phyloP scores from a whole-genome alignment of 2,329 filamentous ascomycete genomes.

The Simplicillium aogashimaense region DNA sequence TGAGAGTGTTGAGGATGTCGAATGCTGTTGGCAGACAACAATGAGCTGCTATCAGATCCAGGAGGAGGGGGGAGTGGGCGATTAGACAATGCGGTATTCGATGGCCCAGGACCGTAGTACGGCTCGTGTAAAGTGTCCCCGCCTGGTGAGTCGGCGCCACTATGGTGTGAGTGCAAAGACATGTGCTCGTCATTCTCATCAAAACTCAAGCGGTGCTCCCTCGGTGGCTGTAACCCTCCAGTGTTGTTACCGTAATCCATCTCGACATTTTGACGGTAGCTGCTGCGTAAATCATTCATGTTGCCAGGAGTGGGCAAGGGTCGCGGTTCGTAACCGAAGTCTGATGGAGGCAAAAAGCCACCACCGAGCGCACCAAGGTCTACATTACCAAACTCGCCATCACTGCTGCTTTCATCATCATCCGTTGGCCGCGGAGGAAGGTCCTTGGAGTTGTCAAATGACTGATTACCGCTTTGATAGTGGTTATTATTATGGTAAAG shows the following conservation, averaged over 20 bases:
- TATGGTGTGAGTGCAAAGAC: constrained; percentile 45
- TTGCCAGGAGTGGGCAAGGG: constrained; percentile 35
- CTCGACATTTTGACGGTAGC: constrained; percentile 43
- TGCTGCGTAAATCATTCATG: constrained; percentile 14
- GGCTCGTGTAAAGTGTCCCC: constrained; percentile 77
- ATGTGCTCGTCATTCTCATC: constrained; percentile 82
- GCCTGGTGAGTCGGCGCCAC: constrained; percentile 53
- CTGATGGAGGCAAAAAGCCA: constrained; percentile 51
- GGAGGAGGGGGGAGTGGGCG: constrained; percentile 53
- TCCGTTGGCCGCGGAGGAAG: constrained; percentile 41
- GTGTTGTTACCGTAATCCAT: constrained; percentile 76
- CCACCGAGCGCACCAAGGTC: constrained; percentile 69
- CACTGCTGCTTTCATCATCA: constrained; percentile 41
- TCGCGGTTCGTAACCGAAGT: constrained; percentile 32
- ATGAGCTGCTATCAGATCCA: constrained; percentile 49
- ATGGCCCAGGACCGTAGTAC: constrained; percentile 83
- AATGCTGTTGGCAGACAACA: constrained; percentile 32
- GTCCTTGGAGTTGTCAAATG: constrained; percentile 17
- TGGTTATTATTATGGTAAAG: not conserved
- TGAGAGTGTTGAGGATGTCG: constrained; percentile 35
- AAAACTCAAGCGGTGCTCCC: constrained; percentile 68
- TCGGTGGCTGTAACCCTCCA: constrained; percentile 76
- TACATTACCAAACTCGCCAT: constrained; percentile 60
- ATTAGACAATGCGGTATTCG: constrained; percentile 49
- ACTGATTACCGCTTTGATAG: too few species aligned